phyloP scores from a whole-genome alignment of 306 rosid species.

The Morella rubra region DNA sequence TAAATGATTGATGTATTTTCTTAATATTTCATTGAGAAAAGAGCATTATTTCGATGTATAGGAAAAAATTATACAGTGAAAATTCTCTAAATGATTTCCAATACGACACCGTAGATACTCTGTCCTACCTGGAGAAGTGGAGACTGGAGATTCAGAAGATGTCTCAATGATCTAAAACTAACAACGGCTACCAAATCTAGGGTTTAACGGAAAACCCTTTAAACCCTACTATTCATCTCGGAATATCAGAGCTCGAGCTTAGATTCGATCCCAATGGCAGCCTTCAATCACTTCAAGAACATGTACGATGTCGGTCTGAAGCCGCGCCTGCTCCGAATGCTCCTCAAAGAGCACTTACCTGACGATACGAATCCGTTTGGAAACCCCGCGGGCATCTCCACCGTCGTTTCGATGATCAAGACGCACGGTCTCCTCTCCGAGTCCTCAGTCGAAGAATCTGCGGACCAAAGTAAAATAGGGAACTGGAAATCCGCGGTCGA shows the following conservation, averaged over 20 bases:
- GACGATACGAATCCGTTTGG: constrained; percentile 37
- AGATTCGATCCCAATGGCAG: constrained; percentile 45
- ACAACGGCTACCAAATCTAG: neutral
- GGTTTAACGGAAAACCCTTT: constrained; percentile 3
- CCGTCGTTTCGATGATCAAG: constrained; percentile 47
- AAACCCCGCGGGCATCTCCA: constrained; percentile 44
- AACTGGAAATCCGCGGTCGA: constrained; percentile 69
- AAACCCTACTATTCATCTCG: constrained; percentile 1
- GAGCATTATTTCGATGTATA: too few relatives aligned
- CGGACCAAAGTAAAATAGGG: constrained; percentile 35
- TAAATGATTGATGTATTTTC: too few relatives aligned
- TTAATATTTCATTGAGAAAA: too few relatives aligned
- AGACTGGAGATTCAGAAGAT: too few relatives aligned
- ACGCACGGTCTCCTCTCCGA: constrained; percentile 67
- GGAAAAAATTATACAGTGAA: too few relatives aligned
- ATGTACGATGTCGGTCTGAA: constrained; percentile 69
- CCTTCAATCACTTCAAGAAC: constrained; percentile 49
- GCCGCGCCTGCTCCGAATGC: constrained; percentile 63
- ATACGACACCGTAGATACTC: neutral
- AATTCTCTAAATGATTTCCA: too few relatives aligned
- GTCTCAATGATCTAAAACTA: neutral
- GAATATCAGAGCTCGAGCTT: constrained; percentile 10
- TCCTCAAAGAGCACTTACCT: constrained; percentile 56
- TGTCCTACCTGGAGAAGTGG: too few relatives aligned
- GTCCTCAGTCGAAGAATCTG: constrained; percentile 26